These are phyloP conservation scores for Geoglossum cookeanum DNA, from an alignment of 2,329 filamentous ascomycete genomes.

Conservation along the genomic window DNA sequence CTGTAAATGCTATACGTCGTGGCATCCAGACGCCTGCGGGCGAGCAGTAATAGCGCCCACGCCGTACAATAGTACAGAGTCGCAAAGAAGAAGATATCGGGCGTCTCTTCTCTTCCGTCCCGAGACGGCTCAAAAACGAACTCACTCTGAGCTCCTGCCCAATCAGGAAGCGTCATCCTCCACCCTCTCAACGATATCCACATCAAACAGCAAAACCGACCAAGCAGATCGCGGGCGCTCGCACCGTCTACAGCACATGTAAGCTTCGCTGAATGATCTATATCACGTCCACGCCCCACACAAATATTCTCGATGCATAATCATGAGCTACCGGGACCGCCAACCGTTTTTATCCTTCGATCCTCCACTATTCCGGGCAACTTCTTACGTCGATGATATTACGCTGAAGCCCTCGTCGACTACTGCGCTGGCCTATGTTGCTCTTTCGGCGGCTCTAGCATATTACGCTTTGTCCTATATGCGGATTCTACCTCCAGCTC, in stretches of 20 bases:
- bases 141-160: neutral
- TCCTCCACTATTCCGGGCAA: neutral
- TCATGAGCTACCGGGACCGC: neutral
- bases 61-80: too few relatives aligned
- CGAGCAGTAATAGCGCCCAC: too few relatives aligned
- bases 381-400: neutral
- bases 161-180: neutral
- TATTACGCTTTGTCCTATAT: slow-evolving; percentile 14
- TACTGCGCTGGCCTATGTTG: slow-evolving; percentile 11
- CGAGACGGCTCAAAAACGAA: neutral
- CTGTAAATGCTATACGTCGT: too few relatives aligned
- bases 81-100: too few relatives aligned
- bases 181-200: neutral
- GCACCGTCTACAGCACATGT: neutral
- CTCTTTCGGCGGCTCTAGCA: neutral
- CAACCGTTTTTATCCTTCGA: neutral
- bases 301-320: neutral
- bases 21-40: too few relatives aligned
- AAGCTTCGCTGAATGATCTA: neutral
- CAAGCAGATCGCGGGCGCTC: neutral
- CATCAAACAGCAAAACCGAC: neutral
- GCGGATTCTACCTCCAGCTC: slow-evolving; percentile 20
- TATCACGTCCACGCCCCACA: neutral
- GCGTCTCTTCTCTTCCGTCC: neutral
- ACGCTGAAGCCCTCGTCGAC: slow-evolving; percentile 9